Evolutionary conservation across 768 basidiomycete species (phyloP), one percentile per base, ranked within the genome.

Genomic region (Tricholoma flavovirens): DNA sequence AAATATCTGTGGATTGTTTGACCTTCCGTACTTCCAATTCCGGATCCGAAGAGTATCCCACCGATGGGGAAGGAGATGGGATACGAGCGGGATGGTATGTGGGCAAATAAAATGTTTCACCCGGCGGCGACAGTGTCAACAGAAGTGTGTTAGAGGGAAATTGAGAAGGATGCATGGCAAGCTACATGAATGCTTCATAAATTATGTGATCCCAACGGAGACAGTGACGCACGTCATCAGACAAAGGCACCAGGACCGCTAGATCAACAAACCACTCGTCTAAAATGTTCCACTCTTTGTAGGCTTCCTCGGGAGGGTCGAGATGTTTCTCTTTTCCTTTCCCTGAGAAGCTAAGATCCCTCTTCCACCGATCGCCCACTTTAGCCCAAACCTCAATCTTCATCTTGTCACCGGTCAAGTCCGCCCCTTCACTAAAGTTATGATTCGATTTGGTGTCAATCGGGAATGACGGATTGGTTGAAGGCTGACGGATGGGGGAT

Each of bases 401-500:
- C 57, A 91, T 62, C 40, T 63, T 74, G 48, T 78, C 71, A 2
- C 77, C 75, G 59, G 78, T 79, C n/a, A 79, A 66, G 62, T 88
- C 75, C 1, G 78, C 75, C 71, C 78, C 80, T 15, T 73, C 68
- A 0, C 80, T 75, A 63, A 86, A 86, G 49, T 86, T 83, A 24
- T 68, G 69, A 30, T 73, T 67, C 5, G 77, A 73, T 12, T 64
- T 71, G 6, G 76, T 66, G 62, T 93, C 84, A 15, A 89, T 71
- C 1, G 75, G 54, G 62, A 93, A 96, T 21, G 75, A 69, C 0
- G 94, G 94, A 67, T 93, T 90, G 0, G 88, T 93, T 1, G 93
- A 95, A 4, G 92, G 88, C 21, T 75, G 78, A 66, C 93, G 93
- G 49, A 90, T 77, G 0, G 82, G 77, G 2, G 93, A 96, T 49